phyloP scores from a whole-genome alignment of 345 rosid genomes.

The Eucalyptus dawsonii region DNA sequence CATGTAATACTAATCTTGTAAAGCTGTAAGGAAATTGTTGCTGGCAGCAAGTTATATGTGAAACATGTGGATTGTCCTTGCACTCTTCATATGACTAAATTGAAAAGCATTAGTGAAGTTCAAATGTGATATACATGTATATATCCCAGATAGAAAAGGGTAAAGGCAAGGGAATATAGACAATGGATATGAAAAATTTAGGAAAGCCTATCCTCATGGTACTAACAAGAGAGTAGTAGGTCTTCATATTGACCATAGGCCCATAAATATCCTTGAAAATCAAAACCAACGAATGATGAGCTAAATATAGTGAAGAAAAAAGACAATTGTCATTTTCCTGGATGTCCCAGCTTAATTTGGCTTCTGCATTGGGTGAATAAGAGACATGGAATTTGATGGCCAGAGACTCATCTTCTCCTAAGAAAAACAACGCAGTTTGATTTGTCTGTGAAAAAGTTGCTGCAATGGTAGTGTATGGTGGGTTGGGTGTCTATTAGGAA shows the following conservation, averaged over 20 bases:
- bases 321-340: not conserved
- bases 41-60: not conserved
- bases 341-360: not conserved
- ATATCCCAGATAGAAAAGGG: not conserved
- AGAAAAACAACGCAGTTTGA: not conserved
- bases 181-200: not conserved
- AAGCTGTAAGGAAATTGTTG: not conserved
- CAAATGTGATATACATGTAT: not conserved
- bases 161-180: not conserved
- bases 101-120: not conserved
- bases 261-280: not conserved
- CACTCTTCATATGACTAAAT: not conserved
- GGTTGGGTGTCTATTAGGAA: not conserved
- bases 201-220: not conserved
- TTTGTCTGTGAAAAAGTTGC: not conserved
- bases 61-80: not conserved
- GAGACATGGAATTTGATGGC: not conserved
- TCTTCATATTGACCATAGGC: not conserved
- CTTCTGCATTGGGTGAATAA: not conserved
- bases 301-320: not conserved
- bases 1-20: not conserved
- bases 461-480: not conserved
- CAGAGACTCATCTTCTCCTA: not conserved
- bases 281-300: not conserved
- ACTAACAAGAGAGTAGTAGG: not conserved